Evolutionary conservation across 352 stramenopile species (phyloP).

Genomic region (Phytophthora crassamura): DNA sequence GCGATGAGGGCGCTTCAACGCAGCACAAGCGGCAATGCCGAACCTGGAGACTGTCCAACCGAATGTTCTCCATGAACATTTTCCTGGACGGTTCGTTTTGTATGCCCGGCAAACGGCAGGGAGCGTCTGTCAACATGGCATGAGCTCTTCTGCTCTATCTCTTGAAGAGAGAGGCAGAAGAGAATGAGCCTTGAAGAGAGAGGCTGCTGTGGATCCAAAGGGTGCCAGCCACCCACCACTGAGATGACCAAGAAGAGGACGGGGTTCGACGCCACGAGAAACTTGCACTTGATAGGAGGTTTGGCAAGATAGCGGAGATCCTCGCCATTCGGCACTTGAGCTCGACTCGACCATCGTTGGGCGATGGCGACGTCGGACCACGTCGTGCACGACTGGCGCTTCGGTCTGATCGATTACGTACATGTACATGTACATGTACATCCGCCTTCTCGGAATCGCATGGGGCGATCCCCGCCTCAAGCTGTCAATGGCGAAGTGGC

Average conservation of each 20-base stretch:
- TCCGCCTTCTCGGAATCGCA: constrained; percentile 23
- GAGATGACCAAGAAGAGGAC: constrained; percentile 39
- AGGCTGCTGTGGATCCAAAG: constrained; percentile 16
- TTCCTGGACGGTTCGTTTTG: too few species aligned
- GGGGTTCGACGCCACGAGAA: constrained; percentile 8
- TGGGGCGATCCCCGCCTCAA: constrained; percentile 33
- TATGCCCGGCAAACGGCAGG: too few species aligned
- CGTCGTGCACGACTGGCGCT: constrained; percentile 16
- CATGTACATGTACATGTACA: too few species aligned
- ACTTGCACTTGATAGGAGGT: background rate
- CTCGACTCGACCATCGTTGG: background rate
- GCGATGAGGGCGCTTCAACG: background rate
- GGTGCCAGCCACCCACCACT: constrained; percentile 2
- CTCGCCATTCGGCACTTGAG: too few species aligned
- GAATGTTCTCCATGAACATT: constrained; percentile 1
- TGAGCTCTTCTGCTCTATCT: too few species aligned
- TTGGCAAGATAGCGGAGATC: too few species aligned
- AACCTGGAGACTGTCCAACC: too few species aligned
- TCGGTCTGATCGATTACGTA: too few species aligned
- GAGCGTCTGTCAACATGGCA: too few species aligned
- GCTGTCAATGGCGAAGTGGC: constrained; percentile 18
- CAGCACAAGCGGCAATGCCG: constrained; percentile 10
- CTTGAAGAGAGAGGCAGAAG: too few species aligned
- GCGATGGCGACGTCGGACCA: constrained; percentile 20
- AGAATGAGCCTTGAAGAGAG: constrained; percentile 13